Conservation (phyloP, 495 filamentous ascomycete species). For the Penicillium waksmanii region DNA sequence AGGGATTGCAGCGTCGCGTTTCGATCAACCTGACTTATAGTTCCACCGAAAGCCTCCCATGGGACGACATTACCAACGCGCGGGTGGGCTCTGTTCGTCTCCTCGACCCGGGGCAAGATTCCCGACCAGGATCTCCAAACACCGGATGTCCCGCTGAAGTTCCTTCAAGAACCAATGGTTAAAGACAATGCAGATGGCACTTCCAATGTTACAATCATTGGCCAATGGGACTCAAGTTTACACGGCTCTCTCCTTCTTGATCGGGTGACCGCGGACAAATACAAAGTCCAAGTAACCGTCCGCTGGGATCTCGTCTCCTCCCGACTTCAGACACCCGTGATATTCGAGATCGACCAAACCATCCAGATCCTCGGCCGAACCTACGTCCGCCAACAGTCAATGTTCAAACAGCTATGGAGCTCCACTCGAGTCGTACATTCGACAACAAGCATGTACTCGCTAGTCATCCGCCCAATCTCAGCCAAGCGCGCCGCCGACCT, state of each 20-base stretch:
- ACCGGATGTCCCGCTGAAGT: conserved; percentile 75
- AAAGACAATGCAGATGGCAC: conserved; percentile 88
- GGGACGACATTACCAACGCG: conserved; percentile 76
- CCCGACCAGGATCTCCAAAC: conserved; percentile 73
- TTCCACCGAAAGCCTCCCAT: conserved; percentile 83
- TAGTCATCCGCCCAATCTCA: conserved; percentile 82
- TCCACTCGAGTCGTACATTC: conserved; percentile 84
- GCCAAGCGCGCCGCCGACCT: conserved; percentile 90
- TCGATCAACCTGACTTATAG: conserved; percentile 85
- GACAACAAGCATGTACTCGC: conserved; percentile 79
- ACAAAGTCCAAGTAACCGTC: conserved; percentile 85
- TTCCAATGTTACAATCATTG: conserved; percentile 78
- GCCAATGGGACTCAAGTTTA: conserved; percentile 95
- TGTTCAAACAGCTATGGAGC: conserved; percentile 88
- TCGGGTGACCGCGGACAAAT: conserved; percentile 85
- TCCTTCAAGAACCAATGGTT: conserved; percentile 73
- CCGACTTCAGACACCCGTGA: conserved; percentile 79
- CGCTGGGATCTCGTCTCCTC: conserved; percentile 80
- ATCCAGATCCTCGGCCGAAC: conserved; percentile 83
- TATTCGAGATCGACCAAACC: conserved; percentile 77
- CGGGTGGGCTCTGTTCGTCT: conserved; percentile 80
- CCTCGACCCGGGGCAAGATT: conserved; percentile 81
- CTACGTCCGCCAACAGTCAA: conserved; percentile 79
- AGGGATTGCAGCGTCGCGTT: conserved; percentile 89
- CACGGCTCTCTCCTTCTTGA: conserved; percentile 90